Percentiles rank a stretch among this genome's conserved stretches.
Evolutionary conservation across 1,284 basidiomycete genomes (phyloP).

Genomic region (Boletus hoseneyae): DNA sequence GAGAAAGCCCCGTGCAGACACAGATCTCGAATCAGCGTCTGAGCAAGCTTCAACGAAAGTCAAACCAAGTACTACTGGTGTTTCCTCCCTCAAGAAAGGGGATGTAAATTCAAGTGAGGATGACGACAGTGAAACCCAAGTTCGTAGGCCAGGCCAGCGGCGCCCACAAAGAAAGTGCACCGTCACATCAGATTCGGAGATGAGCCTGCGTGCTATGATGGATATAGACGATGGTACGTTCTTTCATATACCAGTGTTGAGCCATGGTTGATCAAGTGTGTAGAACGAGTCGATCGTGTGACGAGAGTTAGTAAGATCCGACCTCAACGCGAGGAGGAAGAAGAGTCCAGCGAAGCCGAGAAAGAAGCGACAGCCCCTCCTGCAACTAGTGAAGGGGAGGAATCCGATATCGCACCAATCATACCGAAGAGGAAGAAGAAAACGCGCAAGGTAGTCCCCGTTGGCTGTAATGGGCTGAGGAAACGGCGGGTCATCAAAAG

Average conservation of each 20-base stretch:
- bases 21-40: slow-evolving; percentile 49
- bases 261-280: not conserved
- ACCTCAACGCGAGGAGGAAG: slow-evolving; percentile 19
- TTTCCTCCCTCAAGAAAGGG: slow-evolving; percentile 39
- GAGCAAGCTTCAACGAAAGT: slow-evolving; percentile 8
- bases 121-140: slow-evolving; percentile 44
- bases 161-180: slow-evolving; percentile 18
- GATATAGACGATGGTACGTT: slow-evolving; percentile 67
- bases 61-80: slow-evolving; percentile 18
- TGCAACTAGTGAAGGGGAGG: slow-evolving; percentile 27
- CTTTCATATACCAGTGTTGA: not conserved
- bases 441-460: slow-evolving; percentile 58
- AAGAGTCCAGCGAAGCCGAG: slow-evolving; percentile 19
- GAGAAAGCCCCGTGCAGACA: slow-evolving; percentile 45
- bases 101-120: slow-evolving; percentile 58
- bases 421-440: slow-evolving; percentile 48
- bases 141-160: slow-evolving; percentile 20
- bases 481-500: slow-evolving; percentile 65
- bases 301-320: slow-evolving; percentile 23
- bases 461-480: slow-evolving; percentile 70
- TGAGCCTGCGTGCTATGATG: slow-evolving; percentile 63
- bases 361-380: slow-evolving; percentile 21
- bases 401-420: slow-evolving; percentile 35
- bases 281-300: slow-evolving; percentile 47
- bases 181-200: slow-evolving; percentile 33